Conservation (phyloP, 495 filamentous ascomycete species). For the Podospora fimiseda region DNA sequence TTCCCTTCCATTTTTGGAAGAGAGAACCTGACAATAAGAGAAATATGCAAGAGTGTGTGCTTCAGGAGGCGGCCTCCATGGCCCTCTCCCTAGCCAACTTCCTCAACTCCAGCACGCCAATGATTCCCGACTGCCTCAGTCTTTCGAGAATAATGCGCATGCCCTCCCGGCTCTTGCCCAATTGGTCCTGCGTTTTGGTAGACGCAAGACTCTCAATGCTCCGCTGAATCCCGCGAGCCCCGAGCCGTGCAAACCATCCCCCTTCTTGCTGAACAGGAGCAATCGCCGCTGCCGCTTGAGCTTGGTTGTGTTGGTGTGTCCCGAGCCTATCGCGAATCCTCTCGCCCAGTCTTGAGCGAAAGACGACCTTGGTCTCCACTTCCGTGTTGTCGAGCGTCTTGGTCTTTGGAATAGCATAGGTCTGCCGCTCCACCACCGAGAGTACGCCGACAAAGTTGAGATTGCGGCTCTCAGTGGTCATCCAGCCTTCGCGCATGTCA, state of each 20-base stretch:
- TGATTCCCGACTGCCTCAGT: slow-evolving; percentile 66
- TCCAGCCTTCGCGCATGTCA: slow-evolving; percentile 83
- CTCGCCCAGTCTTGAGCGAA: slow-evolving; percentile 74
- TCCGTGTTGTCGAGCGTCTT: slow-evolving; percentile 56
- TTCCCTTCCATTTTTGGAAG: background rate
- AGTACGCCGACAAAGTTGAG: slow-evolving; percentile 89
- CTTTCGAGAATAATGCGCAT: slow-evolving; percentile 93
- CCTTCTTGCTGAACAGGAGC: slow-evolving; percentile 22
- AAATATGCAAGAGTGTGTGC: too few relatives aligned
- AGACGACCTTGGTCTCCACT: slow-evolving; percentile 77
- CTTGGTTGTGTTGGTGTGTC: slow-evolving; percentile 8
- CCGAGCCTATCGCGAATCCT: slow-evolving; percentile 52
- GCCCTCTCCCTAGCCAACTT: slow-evolving; percentile 34
- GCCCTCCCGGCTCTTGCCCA: slow-evolving; percentile 84
- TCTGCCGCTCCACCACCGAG: slow-evolving; percentile 84
- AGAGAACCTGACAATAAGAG: too few relatives aligned
- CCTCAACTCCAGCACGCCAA: slow-evolving; percentile 84
- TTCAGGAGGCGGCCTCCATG: slow-evolving; percentile 13
- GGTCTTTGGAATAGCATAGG: slow-evolving; percentile 52
- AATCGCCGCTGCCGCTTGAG: slow-evolving; percentile 14
- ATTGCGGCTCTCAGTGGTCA: slow-evolving; percentile 76
- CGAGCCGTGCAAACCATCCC: slow-evolving; percentile 50
- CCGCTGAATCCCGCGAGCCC: slow-evolving; percentile 72
- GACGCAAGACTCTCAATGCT: slow-evolving; percentile 87
- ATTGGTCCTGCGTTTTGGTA: slow-evolving; percentile 71